Conservation (phyloP, 495 filamentous ascomycete genomes). For the Neurospora tetrasperma region DNA sequence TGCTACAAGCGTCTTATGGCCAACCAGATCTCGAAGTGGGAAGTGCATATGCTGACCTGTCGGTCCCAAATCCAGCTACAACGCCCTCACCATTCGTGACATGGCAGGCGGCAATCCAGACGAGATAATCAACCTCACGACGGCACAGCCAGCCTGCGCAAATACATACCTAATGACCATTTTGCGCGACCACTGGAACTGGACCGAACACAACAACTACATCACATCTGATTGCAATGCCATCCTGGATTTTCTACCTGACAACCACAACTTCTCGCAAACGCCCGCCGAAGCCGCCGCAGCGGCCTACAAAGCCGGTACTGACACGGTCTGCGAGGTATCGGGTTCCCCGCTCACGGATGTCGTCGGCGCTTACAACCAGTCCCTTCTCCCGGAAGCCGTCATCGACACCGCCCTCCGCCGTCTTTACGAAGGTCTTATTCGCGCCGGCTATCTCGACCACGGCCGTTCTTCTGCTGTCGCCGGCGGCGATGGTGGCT, state of each 20-base stretch:
- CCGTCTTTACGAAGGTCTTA: slow-evolving; percentile 26
- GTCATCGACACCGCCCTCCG: slow-evolving; percentile 26
- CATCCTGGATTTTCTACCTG: slow-evolving; percentile 14
- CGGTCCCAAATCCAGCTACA: slow-evolving; percentile 18
- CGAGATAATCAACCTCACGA: too few species aligned
- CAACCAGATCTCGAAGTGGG: neutral
- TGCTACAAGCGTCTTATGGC: neutral
- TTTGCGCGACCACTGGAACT: slow-evolving; percentile 38
- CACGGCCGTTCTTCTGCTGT: neutral
- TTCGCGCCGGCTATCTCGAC: slow-evolving; percentile 30
- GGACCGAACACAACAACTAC: slow-evolving; percentile 32
- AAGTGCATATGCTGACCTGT: too few species aligned
- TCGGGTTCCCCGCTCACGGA: slow-evolving; percentile 19
- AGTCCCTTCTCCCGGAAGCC: slow-evolving; percentile 23
- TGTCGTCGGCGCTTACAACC: slow-evolving; percentile 22
- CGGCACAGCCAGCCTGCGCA: slow-evolving; percentile 27
- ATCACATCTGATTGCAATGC: slow-evolving; percentile 36
- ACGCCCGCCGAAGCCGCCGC: slow-evolving; percentile 27
- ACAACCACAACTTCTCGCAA: slow-evolving; percentile 26
- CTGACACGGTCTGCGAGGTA: slow-evolving; percentile 26
- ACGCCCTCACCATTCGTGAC: slow-evolving; percentile 20
- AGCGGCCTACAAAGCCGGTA: slow-evolving; percentile 25
- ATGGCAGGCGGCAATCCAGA: too few species aligned
- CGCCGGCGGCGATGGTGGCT: neutral
- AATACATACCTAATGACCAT: slow-evolving; percentile 31